Base-by-base conservation (phyloP, 345 rosid species). In the Salix udensis region DNA sequence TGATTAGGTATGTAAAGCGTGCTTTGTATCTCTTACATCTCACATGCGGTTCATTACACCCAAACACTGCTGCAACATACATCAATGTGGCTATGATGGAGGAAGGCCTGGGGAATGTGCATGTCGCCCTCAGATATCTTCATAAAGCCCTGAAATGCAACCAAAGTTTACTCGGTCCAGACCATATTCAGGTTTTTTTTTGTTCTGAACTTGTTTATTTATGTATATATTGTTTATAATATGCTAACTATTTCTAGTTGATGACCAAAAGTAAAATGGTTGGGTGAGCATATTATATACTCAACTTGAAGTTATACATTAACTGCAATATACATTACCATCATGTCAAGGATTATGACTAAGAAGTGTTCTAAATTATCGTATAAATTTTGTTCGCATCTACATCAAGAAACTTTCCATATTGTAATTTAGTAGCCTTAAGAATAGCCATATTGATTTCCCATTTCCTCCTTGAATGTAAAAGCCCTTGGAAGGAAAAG, bases 61-160 rank as follows among this genome's bases (percentile, higher is more conserved):
- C 99, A 66, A 96, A 96, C 75, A 96, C 98, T 80, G 99, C 98
- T 78, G 99, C 99, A 68, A 96, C 99, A 70, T 96, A 96, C 85
- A 96, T 96, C 74, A 96, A 93, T 73, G 97, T 92, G 76, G 99
- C 99, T 71, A 96, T 96, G 99, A 93, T 96, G 99, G 99, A 96
- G 91, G 99, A 96, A 90, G 98, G 99, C 78, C 92, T 96, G 65
- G 99, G 99, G 23, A 96, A 96, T 82, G 98, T 93, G 82, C 99
- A 92, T 86, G 92, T 93, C 81, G 99, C 99, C 70, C 95, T 96
- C 77, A 88, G 98, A 87, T 96, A 96, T 82, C 98, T 93, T 81
- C 98, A 96, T 81, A 90, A 92, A 84, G 99, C 99, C 77, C 90
- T 96, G 72, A 92, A 93, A 81, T 96, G 99, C 78, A 96, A 96